Evolutionary conservation across 306 rosid species (phyloP).

Genomic region (Castanospermum australe): DNA sequence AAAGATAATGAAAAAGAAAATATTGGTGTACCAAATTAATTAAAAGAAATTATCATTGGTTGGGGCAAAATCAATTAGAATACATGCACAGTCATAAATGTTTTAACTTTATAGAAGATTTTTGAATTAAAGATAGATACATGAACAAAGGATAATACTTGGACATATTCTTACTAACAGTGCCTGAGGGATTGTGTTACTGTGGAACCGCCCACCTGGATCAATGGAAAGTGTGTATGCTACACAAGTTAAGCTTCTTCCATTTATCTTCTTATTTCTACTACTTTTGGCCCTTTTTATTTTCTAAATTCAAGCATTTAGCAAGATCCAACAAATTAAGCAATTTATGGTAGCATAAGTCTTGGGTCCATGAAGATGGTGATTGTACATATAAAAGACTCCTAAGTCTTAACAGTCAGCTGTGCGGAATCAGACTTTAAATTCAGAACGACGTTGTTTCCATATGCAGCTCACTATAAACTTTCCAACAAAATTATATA

Average conservation of each 20-base stretch:
- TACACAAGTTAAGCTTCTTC: neutral
- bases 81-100: neutral
- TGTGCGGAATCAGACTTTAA: conserved; percentile 11
- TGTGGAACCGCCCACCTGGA: neutral
- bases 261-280: neutral
- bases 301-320: conserved; percentile 4
- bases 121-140: neutral
- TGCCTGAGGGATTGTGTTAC: neutral
- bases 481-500: conserved; percentile 19
- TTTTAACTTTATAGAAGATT: neutral
- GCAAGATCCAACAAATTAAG: neutral
- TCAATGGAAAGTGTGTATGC: neutral
- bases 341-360: conserved; percentile 10
- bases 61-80: neutral
- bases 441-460: neutral
- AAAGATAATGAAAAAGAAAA: neutral
- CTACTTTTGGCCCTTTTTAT: neutral
- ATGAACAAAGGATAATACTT: conserved; percentile 13
- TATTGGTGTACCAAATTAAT: neutral
- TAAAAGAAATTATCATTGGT: neutral
- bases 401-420: neutral
- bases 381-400: neutral
- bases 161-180: conserved; percentile 18
- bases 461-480: neutral
- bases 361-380: neutral